Percentiles rank a stretch among this genome's conserved stretches.
Conservation (phyloP, 768 basidiomycete species). For the Baorangia bicolor region DNA sequence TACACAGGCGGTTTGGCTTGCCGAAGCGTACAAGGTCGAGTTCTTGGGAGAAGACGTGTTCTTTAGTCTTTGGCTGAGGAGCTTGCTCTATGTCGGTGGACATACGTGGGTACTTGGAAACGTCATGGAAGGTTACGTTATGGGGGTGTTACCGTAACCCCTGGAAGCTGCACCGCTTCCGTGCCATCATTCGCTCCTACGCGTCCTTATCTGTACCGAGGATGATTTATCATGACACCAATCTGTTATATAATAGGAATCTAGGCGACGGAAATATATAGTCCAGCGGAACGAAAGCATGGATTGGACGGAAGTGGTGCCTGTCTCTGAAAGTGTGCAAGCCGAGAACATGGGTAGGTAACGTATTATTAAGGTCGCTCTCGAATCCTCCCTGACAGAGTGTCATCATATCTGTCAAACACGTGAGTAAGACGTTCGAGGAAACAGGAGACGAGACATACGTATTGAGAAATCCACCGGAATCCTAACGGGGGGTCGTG, state of each 20-base stretch:
- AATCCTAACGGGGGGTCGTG: slow-evolving; percentile 51
- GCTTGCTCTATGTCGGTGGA: slow-evolving; percentile 69
- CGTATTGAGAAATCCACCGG: slow-evolving; percentile 98
- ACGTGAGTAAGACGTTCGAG: slow-evolving; percentile 3
- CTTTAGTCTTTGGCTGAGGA: slow-evolving; percentile 71
- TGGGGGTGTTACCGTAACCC: neutral
- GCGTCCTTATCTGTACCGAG: neutral
- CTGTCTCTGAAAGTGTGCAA: slow-evolving; percentile 13
- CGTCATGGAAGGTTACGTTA: slow-evolving; percentile 52
- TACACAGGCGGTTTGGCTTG: slow-evolving; percentile 85
- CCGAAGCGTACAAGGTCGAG: slow-evolving; percentile 88
- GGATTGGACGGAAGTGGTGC: slow-evolving; percentile 7
- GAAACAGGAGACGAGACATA: slow-evolving; percentile 38
- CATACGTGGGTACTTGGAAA: slow-evolving; percentile 79
- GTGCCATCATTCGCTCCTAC: neutral
- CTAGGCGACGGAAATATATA: slow-evolving; percentile 17
- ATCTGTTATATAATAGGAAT: slow-evolving; percentile 17
- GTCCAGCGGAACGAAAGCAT: slow-evolving; percentile 17
- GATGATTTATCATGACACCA: neutral
- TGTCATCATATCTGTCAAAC: slow-evolving; percentile 25
- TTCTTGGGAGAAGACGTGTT: slow-evolving; percentile 79
- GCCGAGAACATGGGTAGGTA: slow-evolving; percentile 23
- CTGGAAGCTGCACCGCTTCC: neutral
- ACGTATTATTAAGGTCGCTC: slow-evolving; percentile 16
- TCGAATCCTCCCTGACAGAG: neutral